Evolutionary conservation across 2,329 filamentous ascomycete species (phyloP).

Genomic region (Paramyrothecium roridum): DNA sequence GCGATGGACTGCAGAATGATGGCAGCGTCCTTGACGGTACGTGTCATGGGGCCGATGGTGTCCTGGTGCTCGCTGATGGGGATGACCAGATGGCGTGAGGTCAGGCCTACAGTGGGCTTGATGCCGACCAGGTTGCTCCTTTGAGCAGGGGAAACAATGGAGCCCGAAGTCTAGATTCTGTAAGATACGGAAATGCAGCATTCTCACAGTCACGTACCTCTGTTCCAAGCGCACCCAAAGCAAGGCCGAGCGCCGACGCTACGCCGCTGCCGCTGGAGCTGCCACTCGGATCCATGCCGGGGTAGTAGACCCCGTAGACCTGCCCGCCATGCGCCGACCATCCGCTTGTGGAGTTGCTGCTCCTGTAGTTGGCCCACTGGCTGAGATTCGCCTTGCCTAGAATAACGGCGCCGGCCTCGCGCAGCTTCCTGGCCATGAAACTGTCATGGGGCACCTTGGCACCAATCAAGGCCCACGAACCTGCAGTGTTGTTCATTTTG

Average conservation of each 20-base stretch:
- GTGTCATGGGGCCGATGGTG: slow-evolving; percentile 59
- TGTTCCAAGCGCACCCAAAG: slow-evolving; percentile 55
- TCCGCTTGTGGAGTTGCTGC: slow-evolving; percentile 54
- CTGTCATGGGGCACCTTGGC: slow-evolving; percentile 54
- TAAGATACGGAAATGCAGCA: neutral
- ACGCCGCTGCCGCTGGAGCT: slow-evolving; percentile 62
- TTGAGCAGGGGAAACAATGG: slow-evolving; percentile 52
- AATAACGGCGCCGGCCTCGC: slow-evolving; percentile 57
- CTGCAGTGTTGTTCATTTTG: slow-evolving; percentile 59
- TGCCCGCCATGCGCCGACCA: slow-evolving; percentile 65
- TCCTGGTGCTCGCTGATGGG: slow-evolving; percentile 62
- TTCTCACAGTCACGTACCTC: slow-evolving; percentile 17
- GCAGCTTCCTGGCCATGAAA: slow-evolving; percentile 55
- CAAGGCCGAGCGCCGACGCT: slow-evolving; percentile 54
- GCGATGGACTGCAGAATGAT: slow-evolving; percentile 60
- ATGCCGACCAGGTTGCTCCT: slow-evolving; percentile 63
- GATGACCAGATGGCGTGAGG: slow-evolving; percentile 59
- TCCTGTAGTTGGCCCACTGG: slow-evolving; percentile 62
- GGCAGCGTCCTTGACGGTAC: slow-evolving; percentile 61
- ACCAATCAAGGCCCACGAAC: slow-evolving; percentile 61
- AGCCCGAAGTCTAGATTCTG: slow-evolving; percentile 50
- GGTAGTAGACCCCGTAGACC: slow-evolving; percentile 56
- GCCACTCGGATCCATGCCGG: slow-evolving; percentile 57
- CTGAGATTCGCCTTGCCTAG: slow-evolving; percentile 62
- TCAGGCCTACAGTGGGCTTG: slow-evolving; percentile 65